A percentile compares a stretch with the other conserved stretches of the same genome.
phyloP scores from a whole-genome alignment of 257 asterid species.

The Salvia hispanica region DNA sequence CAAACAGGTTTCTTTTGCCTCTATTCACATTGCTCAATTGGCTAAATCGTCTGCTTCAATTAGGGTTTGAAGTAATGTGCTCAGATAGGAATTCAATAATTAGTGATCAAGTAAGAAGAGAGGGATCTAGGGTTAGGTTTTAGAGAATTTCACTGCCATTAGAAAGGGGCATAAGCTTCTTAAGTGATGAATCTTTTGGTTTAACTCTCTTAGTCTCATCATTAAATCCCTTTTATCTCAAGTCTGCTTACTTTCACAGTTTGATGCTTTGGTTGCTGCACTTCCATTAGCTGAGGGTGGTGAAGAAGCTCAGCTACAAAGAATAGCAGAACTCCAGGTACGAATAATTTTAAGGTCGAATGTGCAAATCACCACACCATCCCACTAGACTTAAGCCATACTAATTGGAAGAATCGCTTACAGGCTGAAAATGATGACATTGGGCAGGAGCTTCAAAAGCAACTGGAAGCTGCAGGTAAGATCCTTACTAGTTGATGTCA shows the following conservation, averaged over 20 bases:
- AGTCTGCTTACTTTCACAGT: conserved; percentile 61
- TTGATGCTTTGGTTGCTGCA: conserved; percentile 85
- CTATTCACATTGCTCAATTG: not conserved
- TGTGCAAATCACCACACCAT: not conserved
- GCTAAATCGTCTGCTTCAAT: not conserved
- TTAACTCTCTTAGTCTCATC: too few species aligned
- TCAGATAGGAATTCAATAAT: not conserved
- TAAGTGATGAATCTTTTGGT: too few species aligned
- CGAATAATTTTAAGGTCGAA: not conserved
- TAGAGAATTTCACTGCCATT: not conserved
- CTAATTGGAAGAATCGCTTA: conserved; percentile 22
- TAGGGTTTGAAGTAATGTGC: not conserved
- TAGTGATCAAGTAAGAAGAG: conserved; percentile 4
- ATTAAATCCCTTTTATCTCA: too few species aligned
- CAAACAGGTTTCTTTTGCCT: conserved; percentile 57
- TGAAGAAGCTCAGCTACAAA: conserved; percentile 86
- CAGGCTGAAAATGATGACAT: conserved; percentile 87
- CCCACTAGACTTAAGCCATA: conserved; percentile 1
- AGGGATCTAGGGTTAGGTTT: not conserved
- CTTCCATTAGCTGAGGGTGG: conserved; percentile 88
- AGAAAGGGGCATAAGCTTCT: too few species aligned
- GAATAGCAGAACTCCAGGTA: conserved; percentile 88
- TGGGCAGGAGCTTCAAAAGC: conserved; percentile 92
- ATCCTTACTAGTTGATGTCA: conserved; percentile 3
- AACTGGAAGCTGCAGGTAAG: conserved; percentile 88